Conservation (phyloP, 805 yeast genomes). For the Zygoascus biomembranicola region DNA sequence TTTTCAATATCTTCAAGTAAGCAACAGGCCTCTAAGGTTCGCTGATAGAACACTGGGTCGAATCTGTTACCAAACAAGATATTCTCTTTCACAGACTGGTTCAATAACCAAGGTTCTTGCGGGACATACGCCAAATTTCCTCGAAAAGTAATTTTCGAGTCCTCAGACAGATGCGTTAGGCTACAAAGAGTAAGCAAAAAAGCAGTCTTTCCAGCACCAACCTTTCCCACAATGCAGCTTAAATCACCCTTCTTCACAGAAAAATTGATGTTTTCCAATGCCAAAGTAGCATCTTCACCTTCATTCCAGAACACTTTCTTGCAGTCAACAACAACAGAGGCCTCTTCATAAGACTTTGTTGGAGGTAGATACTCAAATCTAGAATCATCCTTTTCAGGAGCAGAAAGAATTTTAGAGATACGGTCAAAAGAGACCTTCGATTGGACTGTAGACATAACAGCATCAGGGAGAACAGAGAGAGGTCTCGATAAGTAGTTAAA, state of each 20-base stretch:
- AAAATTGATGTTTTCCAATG: slow-evolving; percentile 41
- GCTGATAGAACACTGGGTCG: slow-evolving; percentile 68
- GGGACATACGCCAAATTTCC: slow-evolving; percentile 79
- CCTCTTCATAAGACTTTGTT: slow-evolving; percentile 44
- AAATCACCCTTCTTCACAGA: slow-evolving; percentile 64
- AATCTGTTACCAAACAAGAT: slow-evolving; percentile 80
- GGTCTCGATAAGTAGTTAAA: slow-evolving; percentile 44
- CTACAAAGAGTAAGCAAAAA: slow-evolving; percentile 68
- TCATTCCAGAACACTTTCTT: slow-evolving; percentile 19
- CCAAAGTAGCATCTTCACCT: slow-evolving; percentile 40
- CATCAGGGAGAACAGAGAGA: slow-evolving; percentile 41
- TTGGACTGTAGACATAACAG: slow-evolving; percentile 31
- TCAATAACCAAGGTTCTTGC: slow-evolving; percentile 89
- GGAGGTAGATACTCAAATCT: slow-evolving; percentile 22
- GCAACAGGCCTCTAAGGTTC: slow-evolving; percentile 79
- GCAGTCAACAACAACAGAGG: slow-evolving; percentile 23
- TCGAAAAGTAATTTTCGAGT: slow-evolving; percentile 50
- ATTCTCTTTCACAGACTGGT: slow-evolving; percentile 81
- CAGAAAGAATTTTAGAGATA: slow-evolving; percentile 37
- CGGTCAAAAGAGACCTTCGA: slow-evolving; percentile 36
- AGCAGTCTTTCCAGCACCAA: slow-evolving; percentile 84
- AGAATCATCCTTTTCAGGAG: slow-evolving; percentile 37
- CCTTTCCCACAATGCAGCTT: slow-evolving; percentile 75
- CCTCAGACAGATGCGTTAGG: slow-evolving; percentile 61
- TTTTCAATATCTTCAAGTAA: slow-evolving; percentile 73